phyloP scores from a whole-genome alignment of 1,284 basidiomycete species.

The Clitocybe nebularis region DNA sequence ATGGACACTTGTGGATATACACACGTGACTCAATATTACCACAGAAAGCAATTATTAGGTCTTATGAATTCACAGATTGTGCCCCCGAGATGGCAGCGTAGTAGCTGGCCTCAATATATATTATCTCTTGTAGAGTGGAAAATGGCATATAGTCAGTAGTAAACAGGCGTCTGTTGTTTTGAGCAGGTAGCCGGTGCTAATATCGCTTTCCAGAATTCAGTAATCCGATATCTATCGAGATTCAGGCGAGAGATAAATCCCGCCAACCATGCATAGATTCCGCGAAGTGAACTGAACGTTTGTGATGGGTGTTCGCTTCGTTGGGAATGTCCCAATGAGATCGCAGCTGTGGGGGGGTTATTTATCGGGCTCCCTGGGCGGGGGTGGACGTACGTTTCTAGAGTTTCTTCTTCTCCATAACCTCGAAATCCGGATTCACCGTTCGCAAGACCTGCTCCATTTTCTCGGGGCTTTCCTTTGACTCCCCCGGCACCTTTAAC shows the following conservation, averaged over 20 bases:
- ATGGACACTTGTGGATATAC: too few relatives aligned
- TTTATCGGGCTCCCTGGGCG: too few relatives aligned
- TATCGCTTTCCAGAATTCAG: too few relatives aligned
- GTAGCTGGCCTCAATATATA: too few relatives aligned
- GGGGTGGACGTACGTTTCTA: constrained; percentile 53
- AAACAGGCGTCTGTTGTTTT: too few relatives aligned
- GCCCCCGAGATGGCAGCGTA: too few relatives aligned
- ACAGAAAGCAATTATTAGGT: too few relatives aligned
- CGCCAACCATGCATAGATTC: constrained; percentile 90
- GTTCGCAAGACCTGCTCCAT: constrained; percentile 32
- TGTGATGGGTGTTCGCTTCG: constrained; percentile 91
- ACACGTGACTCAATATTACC: too few relatives aligned
- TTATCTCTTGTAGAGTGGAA: too few relatives aligned
- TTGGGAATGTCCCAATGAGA: constrained; percentile 87
- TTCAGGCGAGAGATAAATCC: constrained; percentile 59
- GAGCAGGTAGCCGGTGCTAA: too few relatives aligned
- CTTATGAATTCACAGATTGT: too few relatives aligned
- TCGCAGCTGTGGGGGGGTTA: constrained; percentile 75
- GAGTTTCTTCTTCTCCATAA: constrained; percentile 50
- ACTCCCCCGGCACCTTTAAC: constrained; percentile 78
- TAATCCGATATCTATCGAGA: constrained; percentile 37
- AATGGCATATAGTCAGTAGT: too few relatives aligned
- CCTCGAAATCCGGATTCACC: constrained; percentile 28
- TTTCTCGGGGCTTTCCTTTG: constrained; percentile 49
- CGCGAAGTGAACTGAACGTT: constrained; percentile 93